Evolutionary conservation across 768 basidiomycete species (phyloP), one percentile per base, ranked within the genome.

Genomic region (Hemileccinum impolitum): DNA sequence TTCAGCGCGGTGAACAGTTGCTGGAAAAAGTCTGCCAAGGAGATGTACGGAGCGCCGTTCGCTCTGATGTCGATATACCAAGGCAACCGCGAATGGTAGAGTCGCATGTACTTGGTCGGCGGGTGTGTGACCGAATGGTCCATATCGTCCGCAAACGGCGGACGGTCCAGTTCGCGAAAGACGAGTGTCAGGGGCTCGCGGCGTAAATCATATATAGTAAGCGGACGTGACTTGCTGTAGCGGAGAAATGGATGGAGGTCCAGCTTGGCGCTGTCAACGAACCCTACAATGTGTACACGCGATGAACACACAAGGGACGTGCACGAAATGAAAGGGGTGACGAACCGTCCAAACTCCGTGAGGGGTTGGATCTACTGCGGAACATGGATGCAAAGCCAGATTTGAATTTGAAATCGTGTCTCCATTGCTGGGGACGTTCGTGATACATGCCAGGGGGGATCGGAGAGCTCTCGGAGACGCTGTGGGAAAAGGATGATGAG

Each of bases 31-130:
- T 86, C 81, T 30, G 67, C 67, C 3, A 87, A 67, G 6, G 82
- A 81, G 46, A 85, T 72, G n/a, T 83, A 84, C 19, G 76, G 66
- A 3, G 74, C 72, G 23, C 54, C 54, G 8, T 62, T 63, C 35
- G 74, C 64, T 19, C 60, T 58, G 15, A 85, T 69, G 54, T 86
- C 84, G 61, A 87, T 75, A 64, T 78, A 83, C 85, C 85, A 87
- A 0, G 85, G 85, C 1, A 84, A 66, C 31, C 70, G 68, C 0
- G 75, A 65, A 62, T 84, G 81, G 57, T 73, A 80, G 43, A 87
- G 58, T 12, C 81, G 79, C 70, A 86, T 75, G 48, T 64, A 65
- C 6, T 66, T 58, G 0, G 76, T 66, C 2, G 80, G 72, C 1
- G 82, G 82, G 35, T 70, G 69, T 13, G 78, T 78, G 19, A 76